A percentile compares a stretch with the other conserved stretches of the same genome.
phyloP scores from a whole-genome alignment of 805 yeast genomes.

The Suhomyces pyralidae region DNA sequence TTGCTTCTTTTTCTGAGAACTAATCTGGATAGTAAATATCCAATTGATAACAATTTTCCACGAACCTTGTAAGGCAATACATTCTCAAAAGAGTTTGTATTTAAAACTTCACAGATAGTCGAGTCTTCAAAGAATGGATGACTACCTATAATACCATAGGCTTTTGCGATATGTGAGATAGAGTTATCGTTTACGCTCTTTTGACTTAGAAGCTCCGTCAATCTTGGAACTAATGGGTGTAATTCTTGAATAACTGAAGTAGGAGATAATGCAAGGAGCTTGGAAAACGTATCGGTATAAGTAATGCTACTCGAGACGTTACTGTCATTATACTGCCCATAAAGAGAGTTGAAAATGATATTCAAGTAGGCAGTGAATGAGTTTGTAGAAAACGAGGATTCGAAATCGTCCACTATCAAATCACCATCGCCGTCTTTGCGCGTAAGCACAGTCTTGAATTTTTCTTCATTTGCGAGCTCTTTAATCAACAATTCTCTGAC shows the following conservation, averaged over 20 bases:
- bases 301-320: conserved; percentile 18
- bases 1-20: conserved; percentile 23
- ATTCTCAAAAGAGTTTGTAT: conserved; percentile 4
- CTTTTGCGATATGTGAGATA: conserved; percentile 35
- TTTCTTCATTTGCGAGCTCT: conserved; percentile 13
- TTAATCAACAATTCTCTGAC: conserved; percentile 36
- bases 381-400: not conserved
- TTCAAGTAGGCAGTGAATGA: conserved; percentile 23
- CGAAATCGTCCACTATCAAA: not conserved
- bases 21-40: conserved; percentile 49
- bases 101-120: conserved; percentile 8
- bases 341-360: conserved; percentile 36
- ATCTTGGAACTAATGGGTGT: conserved; percentile 11
- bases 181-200: conserved; percentile 20
- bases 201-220: conserved; percentile 24
- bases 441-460: conserved; percentile 10
- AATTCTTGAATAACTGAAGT: conserved; percentile 21
- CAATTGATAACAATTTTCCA: conserved; percentile 29
- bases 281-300: conserved; percentile 34
- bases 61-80: conserved; percentile 14
- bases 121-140: conserved; percentile 27
- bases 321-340: conserved; percentile 18
- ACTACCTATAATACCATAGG: conserved; percentile 49
- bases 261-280: conserved; percentile 32
- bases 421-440: conserved; percentile 11